Conservation (phyloP, 177 flowering plant species). For the Tripterygium wilfordii region DNA sequence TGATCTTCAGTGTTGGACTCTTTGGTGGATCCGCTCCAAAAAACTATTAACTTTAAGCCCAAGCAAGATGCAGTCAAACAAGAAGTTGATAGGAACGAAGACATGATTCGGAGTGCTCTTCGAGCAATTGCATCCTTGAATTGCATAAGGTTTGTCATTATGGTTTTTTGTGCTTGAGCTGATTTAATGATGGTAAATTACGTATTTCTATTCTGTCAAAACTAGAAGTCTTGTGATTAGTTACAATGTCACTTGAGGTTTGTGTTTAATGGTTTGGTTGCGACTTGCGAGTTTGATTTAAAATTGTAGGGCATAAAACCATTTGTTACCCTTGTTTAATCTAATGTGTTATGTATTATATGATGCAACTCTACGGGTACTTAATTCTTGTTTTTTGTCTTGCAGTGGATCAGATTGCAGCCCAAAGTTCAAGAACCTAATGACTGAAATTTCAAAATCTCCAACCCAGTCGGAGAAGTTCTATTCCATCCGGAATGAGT, state of each 20-base stretch:
- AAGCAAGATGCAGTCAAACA: constrained; percentile 99
- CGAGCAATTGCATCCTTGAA: constrained; percentile 88
- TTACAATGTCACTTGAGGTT: no score
- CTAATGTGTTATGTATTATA: no score
- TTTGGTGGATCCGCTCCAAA: constrained; percentile 93
- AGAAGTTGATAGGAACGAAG: constrained; percentile 99
- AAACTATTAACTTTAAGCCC: constrained; percentile 84
- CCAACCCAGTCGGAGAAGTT: constrained; percentile 59
- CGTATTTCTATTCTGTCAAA: no score
- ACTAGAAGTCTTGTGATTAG: no score
- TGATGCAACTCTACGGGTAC: neutral
- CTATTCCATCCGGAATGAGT: constrained; percentile 73
- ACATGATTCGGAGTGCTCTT: constrained; percentile 97
- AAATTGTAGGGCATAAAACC: no score
- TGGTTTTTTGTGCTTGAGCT: neutral
- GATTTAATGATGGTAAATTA: no score
- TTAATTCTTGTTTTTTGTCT: neutral
- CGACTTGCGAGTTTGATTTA: no score
- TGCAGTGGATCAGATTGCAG: constrained; percentile 93
- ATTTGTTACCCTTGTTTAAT: no score
- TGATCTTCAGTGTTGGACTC: constrained; percentile 79
- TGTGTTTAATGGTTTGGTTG: no score
- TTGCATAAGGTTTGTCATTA: constrained; percentile 65
- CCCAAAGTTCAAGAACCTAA: constrained; percentile 73
- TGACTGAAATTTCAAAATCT: constrained; percentile 63